Conservation (phyloP, 345 rosid species). For the Salix viminalis region DNA sequence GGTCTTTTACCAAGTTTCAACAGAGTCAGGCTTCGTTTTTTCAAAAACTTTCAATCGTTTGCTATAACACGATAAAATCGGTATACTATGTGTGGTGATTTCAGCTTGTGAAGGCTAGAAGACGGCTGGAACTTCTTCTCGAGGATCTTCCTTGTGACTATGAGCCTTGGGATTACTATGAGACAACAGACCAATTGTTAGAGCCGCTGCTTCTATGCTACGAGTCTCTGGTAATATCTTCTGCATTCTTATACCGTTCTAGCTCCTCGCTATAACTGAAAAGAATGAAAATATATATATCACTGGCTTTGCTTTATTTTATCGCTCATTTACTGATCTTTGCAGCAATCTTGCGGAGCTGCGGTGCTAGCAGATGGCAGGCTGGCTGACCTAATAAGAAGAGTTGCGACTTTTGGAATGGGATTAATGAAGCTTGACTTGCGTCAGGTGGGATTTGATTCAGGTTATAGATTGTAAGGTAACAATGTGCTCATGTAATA, state of each 20-base stretch:
- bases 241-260: neutral
- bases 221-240: slow-evolving; percentile 65
- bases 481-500: neutral
- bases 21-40: neutral
- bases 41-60: neutral
- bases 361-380: slow-evolving; percentile 88
- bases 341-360: slow-evolving; percentile 84
- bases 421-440: slow-evolving; percentile 91
- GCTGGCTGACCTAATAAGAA: slow-evolving; percentile 86
- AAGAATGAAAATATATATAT: neutral
- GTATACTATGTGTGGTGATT: slow-evolving; percentile 12
- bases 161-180: slow-evolving; percentile 72
- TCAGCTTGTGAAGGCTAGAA: slow-evolving; percentile 81
- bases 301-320: neutral
- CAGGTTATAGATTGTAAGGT: neutral
- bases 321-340: slow-evolving; percentile 7
- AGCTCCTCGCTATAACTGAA: neutral
- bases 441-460: slow-evolving; percentile 65
- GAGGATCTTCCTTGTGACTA: slow-evolving; percentile 94
- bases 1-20: neutral
- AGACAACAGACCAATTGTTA: slow-evolving; percentile 71
- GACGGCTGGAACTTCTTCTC: slow-evolving; percentile 74
- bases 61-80: neutral
- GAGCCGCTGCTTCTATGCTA: slow-evolving; percentile 84
- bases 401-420: slow-evolving; percentile 88